These are phyloP conservation scores for Alternaria brassicae DNA, from an alignment of 2,329 filamentous ascomycete genomes.

Conservation along the genomic window DNA sequence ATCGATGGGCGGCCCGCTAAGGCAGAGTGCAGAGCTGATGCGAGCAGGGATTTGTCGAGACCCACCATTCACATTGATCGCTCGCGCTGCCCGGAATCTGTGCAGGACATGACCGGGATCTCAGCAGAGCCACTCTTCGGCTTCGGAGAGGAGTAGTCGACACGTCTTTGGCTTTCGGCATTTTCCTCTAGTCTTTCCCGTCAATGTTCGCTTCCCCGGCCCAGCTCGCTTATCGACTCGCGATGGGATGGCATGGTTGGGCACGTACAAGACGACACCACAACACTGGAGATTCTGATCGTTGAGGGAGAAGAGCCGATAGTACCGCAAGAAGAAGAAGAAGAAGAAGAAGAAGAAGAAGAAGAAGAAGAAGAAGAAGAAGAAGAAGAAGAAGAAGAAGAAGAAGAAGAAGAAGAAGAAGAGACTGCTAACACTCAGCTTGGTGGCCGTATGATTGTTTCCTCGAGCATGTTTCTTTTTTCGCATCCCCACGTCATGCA, in stretches of 20 bases:
- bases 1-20: slow-evolving; percentile 9
- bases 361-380: no score
- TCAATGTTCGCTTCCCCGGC: background rate
- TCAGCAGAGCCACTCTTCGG: background rate
- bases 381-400: no score
- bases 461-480: slow-evolving; percentile 7
- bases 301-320: background rate
- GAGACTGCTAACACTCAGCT: no score
- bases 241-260: background rate
- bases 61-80: background rate
- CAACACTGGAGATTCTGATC: background rate
- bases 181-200: background rate
- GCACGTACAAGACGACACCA: background rate
- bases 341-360: background rate
- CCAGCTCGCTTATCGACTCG: slow-evolving; percentile 8
- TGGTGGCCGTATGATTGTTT: background rate
- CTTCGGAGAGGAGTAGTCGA: background rate
- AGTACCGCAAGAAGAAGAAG: background rate
- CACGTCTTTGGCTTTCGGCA: background rate
- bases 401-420: background rate
- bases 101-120: background rate
- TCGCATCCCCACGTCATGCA: slow-evolving; percentile 5
- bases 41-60: background rate
- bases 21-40: slow-evolving; percentile 3
- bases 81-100: background rate